Evolutionary conservation across 345 rosid species (phyloP).

Genomic region (Pistacia vera): DNA sequence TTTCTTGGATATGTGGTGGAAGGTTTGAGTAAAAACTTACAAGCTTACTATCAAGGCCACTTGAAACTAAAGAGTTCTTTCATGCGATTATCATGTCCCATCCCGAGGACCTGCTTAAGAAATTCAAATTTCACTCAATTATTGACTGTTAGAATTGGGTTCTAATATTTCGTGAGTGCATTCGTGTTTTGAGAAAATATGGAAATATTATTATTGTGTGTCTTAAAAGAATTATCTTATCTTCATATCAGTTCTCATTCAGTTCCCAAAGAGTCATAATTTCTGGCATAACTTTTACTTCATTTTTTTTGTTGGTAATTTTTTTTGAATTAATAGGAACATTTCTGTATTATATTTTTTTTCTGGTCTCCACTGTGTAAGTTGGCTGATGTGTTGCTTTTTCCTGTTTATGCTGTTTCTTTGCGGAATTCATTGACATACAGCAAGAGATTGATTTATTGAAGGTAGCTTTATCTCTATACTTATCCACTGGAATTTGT

Average conservation of each 20-base stretch:
- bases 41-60: not conserved
- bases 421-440: slow-evolving; percentile 31
- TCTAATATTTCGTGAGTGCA: not conserved
- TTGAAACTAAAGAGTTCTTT: not conserved
- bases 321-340: not conserved
- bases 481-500: too few species aligned
- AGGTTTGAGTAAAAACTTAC: not conserved
- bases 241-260: not conserved
- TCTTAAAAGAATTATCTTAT: not conserved
- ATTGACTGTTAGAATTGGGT: not conserved
- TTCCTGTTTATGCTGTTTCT: slow-evolving; percentile 29
- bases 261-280: not conserved
- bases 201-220: not conserved
- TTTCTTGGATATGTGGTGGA: not conserved
- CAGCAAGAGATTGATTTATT: slow-evolving; percentile 99
- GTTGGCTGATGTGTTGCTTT: slow-evolving; percentile 40
- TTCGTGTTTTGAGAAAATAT: not conserved
- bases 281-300: not conserved
- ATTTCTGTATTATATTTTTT: not conserved
- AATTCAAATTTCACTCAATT: not conserved
- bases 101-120: not conserved
- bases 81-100: not conserved
- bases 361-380: slow-evolving; percentile 14
- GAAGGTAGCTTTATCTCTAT: slow-evolving; percentile 57
- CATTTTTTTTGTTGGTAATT: not conserved